phyloP scores from a whole-genome alignment of 176 grass and related monocot genomes.

The Hordeum marinum region DNA sequence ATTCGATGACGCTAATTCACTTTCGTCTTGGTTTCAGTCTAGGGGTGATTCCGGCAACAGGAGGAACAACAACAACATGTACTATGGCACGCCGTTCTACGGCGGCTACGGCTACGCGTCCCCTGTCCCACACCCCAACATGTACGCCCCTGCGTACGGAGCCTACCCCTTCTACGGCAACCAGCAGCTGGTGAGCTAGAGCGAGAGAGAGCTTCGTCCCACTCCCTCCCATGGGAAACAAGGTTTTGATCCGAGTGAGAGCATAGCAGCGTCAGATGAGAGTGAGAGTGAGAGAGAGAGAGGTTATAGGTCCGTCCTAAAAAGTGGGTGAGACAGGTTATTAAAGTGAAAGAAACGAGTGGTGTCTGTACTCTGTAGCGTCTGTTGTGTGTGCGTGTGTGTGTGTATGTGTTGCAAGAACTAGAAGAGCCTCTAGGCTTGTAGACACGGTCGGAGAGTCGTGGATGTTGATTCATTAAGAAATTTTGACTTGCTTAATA shows the following conservation, averaged over 20 bases:
- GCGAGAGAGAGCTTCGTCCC: neutral
- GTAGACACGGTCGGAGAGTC: conserved; percentile 29
- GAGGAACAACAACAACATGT: conserved; percentile 47
- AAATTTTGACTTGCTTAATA: conserved; percentile 71
- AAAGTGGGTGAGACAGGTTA: conserved; percentile 36
- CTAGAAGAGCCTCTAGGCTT: conserved; percentile 21
- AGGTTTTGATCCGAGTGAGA: conserved; percentile 53
- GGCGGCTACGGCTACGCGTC: conserved; percentile 54
- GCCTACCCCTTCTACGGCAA: conserved; percentile 53
- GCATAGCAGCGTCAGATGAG: conserved; percentile 38
- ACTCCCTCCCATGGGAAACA: conserved; percentile 36
- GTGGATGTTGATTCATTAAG: conserved; percentile 47
- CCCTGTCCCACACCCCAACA: conserved; percentile 44
- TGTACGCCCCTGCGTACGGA: conserved; percentile 55
- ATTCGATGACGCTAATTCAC: neutral
- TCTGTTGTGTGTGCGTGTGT: conserved; percentile 8
- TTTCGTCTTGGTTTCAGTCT: conserved; percentile 35
- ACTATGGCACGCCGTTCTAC: conserved; percentile 55
- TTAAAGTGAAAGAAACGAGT: conserved; percentile 4
- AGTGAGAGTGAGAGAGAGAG: neutral
- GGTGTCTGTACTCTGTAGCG: conserved; percentile 17
- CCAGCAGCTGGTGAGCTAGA: conserved; percentile 75
- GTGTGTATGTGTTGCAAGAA: conserved; percentile 24
- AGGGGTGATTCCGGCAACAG: conserved; percentile 42
- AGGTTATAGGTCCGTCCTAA: conserved; percentile 36